phyloP scores from a whole-genome alignment of 306 rosid species.

The Fragaria ananassa region DNA sequence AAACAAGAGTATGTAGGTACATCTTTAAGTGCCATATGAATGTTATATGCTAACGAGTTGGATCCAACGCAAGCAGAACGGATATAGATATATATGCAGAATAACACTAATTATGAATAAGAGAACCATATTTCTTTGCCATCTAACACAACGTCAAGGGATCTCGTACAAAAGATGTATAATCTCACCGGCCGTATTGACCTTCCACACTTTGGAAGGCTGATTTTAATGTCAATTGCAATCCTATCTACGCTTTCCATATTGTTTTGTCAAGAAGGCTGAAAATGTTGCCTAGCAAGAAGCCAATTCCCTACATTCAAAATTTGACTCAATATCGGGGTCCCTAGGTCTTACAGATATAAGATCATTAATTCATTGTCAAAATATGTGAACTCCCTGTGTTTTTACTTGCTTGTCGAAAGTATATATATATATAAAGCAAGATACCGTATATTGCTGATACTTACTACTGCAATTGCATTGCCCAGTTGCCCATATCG shows the following conservation, averaged over 20 bases:
- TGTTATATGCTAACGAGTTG: neutral
- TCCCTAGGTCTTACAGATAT: too few relatives aligned
- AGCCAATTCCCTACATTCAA: neutral
- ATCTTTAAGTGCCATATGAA: neutral
- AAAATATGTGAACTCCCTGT: neutral
- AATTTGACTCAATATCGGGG: too few relatives aligned
- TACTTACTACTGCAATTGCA: neutral
- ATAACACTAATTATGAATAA: neutral
- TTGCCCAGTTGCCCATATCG: neutral
- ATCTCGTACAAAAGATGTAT: neutral
- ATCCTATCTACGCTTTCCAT: neutral
- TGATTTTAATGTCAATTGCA: neutral
- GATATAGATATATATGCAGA: neutral
- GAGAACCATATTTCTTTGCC: neutral
- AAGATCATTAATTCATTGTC: neutral
- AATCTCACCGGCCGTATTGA: neutral
- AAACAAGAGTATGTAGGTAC: neutral
- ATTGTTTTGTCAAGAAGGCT: neutral
- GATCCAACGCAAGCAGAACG: neutral
- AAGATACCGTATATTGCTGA: neutral
- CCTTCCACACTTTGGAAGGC: neutral
- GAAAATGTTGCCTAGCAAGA: neutral
- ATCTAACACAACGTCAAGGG: neutral
- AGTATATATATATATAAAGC: neutral
- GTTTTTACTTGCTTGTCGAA: neutral